Conservation (phyloP, 2,329 filamentous ascomycete genomes). For the Botrytis fragariae region DNA sequence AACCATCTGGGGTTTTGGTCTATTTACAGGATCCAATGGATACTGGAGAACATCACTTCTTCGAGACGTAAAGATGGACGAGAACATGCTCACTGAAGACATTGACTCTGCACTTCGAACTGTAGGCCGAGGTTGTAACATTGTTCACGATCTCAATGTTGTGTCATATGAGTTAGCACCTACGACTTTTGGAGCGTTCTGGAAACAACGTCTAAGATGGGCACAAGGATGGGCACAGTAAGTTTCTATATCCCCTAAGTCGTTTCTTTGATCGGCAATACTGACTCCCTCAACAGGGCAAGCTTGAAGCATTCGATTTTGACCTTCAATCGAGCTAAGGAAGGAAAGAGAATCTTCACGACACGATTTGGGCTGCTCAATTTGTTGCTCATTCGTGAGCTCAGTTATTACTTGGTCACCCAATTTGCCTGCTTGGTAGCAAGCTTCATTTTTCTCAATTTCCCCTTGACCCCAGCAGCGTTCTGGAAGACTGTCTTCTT, state of each 20-base stretch:
- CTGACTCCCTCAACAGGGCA: conserved; percentile 31
- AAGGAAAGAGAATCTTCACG: conserved; percentile 39
- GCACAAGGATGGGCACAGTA: conserved; percentile 49
- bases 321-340: conserved; percentile 42
- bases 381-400: conserved; percentile 46
- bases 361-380: conserved; percentile 46
- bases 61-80: conserved; percentile 47
- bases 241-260: background rate
- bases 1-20: conserved; percentile 47
- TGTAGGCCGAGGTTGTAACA: conserved; percentile 40
- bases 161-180: conserved; percentile 50
- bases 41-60: conserved; percentile 48
- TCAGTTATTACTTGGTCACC: conserved; percentile 49
- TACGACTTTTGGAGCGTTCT: conserved; percentile 45
- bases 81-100: conserved; percentile 49
- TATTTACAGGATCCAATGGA: conserved; percentile 47
- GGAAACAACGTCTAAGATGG: conserved; percentile 50
- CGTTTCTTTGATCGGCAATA: background rate
- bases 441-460: conserved; percentile 46
- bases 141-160: conserved; percentile 49
- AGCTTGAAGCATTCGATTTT: conserved; percentile 44
- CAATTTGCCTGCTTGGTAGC: conserved; percentile 48
- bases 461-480: conserved; percentile 42
- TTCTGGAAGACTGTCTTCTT: conserved; percentile 47
- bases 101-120: conserved; percentile 50